phyloP scores from a whole-genome alignment of 192 early-diverging fungal genomes.

The Endogone sp. region DNA sequence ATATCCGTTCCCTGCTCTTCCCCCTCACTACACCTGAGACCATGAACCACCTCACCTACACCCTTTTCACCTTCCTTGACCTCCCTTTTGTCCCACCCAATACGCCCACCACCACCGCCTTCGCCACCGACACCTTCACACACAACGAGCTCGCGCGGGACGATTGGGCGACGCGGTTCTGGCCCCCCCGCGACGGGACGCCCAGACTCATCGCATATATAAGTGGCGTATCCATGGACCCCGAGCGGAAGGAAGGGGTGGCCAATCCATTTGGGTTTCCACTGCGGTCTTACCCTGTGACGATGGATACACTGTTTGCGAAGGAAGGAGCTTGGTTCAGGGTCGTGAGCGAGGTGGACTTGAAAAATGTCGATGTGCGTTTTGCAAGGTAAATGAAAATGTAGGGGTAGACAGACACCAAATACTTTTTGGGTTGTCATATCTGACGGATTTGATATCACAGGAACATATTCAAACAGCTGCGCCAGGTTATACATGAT shows the following conservation, averaged over 20 bases:
- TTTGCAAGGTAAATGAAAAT: constrained; percentile 30
- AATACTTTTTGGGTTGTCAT: too few species aligned
- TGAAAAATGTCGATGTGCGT: constrained; percentile 10
- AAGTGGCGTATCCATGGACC: constrained; percentile 29
- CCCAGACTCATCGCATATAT: constrained; percentile 13
- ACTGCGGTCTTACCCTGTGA: constrained; percentile 25
- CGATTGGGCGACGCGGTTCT: neutral
- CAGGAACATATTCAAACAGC: constrained; percentile 46
- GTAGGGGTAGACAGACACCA: too few species aligned
- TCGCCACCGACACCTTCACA: constrained; percentile 35
- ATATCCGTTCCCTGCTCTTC: constrained; percentile 40
- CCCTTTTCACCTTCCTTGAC: constrained; percentile 43
- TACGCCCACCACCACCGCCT: constrained; percentile 29
- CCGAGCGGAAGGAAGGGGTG: constrained; percentile 11
- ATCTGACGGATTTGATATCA: too few species aligned
- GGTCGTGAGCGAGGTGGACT: constrained; percentile 8
- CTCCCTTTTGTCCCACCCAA: constrained; percentile 39
- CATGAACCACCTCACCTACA: constrained; percentile 35
- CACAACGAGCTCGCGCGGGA: constrained; percentile 23
- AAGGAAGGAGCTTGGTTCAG: constrained; percentile 24
- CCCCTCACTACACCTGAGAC: constrained; percentile 37
- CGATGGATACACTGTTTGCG: constrained; percentile 29
- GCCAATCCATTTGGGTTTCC: constrained; percentile 24
- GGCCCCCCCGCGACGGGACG: neutral
- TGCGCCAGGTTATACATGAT: constrained; percentile 27